phyloP scores from a whole-genome alignment of 805 yeast genomes.

The Kodamaea leandrae region DNA sequence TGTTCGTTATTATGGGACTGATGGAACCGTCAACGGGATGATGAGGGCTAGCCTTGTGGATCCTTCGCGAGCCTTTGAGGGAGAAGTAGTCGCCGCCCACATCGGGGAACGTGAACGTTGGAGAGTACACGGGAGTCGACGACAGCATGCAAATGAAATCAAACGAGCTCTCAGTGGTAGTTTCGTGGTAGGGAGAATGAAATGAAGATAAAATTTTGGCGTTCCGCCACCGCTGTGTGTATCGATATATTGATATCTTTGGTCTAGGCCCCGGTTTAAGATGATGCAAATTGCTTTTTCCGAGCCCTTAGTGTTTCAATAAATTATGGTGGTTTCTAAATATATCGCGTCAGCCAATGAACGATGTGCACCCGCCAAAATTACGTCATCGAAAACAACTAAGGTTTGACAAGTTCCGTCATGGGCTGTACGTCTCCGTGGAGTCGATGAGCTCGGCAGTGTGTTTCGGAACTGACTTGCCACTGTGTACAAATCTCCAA shows the following conservation, averaged over 20 bases:
- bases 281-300: conserved; percentile 4
- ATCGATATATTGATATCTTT: no score
- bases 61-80: conserved; percentile 2
- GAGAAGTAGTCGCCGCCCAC: conserved; percentile 8
- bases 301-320: background rate
- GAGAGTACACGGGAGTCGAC: conserved; percentile 9
- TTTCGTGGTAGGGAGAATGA: no score
- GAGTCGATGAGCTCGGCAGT: no score
- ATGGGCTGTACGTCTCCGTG: no score
- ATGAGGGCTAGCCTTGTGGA: conserved; percentile 7
- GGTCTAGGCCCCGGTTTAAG: conserved; percentile 3
- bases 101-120: conserved; percentile 7
- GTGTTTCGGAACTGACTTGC: no score
- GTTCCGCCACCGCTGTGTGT: background rate
- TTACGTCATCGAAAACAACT: background rate
- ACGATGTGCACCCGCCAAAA: background rate
- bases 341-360: conserved; percentile 2
- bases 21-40: conserved; percentile 20
- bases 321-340: background rate
- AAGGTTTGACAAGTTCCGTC: no score
- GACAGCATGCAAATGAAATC: background rate
- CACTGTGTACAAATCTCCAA: no score
- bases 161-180: background rate
- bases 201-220: background rate
- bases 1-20: conserved; percentile 29